Evolutionary conservation across 75 land plant genomes (phyloP), one percentile per base, ranked within the genome.

Genomic region (Cupressus sempervirens): DNA sequence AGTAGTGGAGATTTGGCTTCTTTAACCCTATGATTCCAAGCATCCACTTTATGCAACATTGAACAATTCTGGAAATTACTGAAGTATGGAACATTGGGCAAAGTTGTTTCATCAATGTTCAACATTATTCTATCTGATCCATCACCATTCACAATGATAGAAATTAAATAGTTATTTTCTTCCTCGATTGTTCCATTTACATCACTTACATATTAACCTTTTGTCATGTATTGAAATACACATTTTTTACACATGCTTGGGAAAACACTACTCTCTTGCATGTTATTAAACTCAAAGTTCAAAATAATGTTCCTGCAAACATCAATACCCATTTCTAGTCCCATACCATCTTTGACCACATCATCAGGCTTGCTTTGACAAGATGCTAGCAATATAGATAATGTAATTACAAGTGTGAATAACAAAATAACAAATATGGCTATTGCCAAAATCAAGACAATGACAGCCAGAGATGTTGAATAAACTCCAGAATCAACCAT

Each of bases 301-400:
- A 88, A 75, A 16, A 68, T 7, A 41, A 85, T 83, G 73, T 90
- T 89, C 46, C 75, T 90, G 41, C 91, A 89, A 29, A 87, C 18
- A 26, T 85, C 62, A 46, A 36, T 87, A 9, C 38, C 62, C 38
- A 34, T 34, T 26, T 30, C 68, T 85, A 38, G 18, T 48, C 32
- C 35, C 30, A 68, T 29, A 12, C 53, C 70, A 10, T 58, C 35
- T 53, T 43, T 38, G 38, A 82, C 62, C 83, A 82, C 80, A 32
- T n/a, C 50, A 82, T 13, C 62, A 87, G 46, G 52, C 52, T 56
- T 85, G 58, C 9, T 53, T 46, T 87, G 92, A 54, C 91, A 91
- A 52, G 91, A 82, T 10, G 92, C 86, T 35, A 91, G 80, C 85
- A 91, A 83, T 58, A 91, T 91, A 23, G 92, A 72, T 29, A 91